phyloP scores from a whole-genome alignment of 768 basidiomycete genomes.

The Imleria badia region DNA sequence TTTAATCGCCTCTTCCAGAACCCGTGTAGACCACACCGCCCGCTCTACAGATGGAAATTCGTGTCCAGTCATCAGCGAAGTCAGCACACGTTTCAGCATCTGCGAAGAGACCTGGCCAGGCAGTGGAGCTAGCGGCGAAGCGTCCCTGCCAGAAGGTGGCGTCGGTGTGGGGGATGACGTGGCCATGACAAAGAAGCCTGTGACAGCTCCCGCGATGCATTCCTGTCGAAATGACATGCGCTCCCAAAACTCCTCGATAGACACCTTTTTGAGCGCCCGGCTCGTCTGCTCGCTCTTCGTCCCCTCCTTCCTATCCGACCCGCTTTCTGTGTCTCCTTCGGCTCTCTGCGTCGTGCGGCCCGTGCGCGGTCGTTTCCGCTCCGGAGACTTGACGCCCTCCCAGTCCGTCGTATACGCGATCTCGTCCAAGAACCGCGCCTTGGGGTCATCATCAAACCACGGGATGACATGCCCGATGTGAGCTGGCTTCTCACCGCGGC shows the following conservation, averaged over 20 bases:
- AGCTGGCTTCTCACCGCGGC: slow-evolving; percentile 21
- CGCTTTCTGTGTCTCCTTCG: slow-evolving; percentile 27
- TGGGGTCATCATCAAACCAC: slow-evolving; percentile 95
- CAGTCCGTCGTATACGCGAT: slow-evolving; percentile 71
- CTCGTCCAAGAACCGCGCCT: slow-evolving; percentile 91
- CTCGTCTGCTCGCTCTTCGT: slow-evolving; percentile 38
- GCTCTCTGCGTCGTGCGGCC: background rate
- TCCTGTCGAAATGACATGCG: slow-evolving; percentile 96
- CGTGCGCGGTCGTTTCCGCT: slow-evolving; percentile 55
- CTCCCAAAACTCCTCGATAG: slow-evolving; percentile 91
- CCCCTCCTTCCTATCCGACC: slow-evolving; percentile 29
- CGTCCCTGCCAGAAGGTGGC: slow-evolving; percentile 16
- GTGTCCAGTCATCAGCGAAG: slow-evolving; percentile 66
- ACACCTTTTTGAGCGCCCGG: slow-evolving; percentile 60
- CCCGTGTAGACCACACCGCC: slow-evolving; percentile 66
- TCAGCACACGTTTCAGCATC: slow-evolving; percentile 68
- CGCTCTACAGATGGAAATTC: slow-evolving; percentile 74
- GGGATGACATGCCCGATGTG: slow-evolving; percentile 77
- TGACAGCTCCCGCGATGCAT: slow-evolving; percentile 85
- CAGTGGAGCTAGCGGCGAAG: slow-evolving; percentile 50
- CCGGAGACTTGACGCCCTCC: slow-evolving; percentile 58
- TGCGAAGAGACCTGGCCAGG: slow-evolving; percentile 63
- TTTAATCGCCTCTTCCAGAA: slow-evolving; percentile 64
- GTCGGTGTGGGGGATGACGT: slow-evolving; percentile 34
- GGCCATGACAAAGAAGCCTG: slow-evolving; percentile 86